Evolutionary conservation across 441 rosid genomes (phyloP), one percentile per base, ranked within the genome.

Genomic region (Pelargonium citronellum): DNA sequence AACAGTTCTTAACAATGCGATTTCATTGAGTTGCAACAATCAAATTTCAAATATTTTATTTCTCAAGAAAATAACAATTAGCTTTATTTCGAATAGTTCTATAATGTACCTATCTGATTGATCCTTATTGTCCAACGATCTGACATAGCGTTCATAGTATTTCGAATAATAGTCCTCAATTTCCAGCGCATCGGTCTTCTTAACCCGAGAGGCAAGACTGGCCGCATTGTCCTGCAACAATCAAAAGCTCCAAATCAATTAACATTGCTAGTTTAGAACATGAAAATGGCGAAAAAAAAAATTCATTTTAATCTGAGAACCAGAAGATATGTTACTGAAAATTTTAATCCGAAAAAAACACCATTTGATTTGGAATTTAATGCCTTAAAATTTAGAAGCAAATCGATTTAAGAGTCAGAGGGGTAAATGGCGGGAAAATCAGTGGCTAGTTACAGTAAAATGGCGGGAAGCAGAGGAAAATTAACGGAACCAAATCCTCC

Each of bases 101-200:
- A 69, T 44, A 20, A 7, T 12, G 63, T 76, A 95, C 99, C 99
- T 83, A 83, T 95, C 99, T 39, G 99, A 98, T 80, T 92, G 96
- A 74, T 92, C 99, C 49, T 94, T 97, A 79, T 92, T 87, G 78
- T 87, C 96, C 77, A 95, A 84, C 71, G 96, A 89, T 83, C 92
- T 77, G 79, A 92, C 95, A 80, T 92, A 92, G 68, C 88, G 90
- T 74, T 95, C 92, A 74, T 92, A 95, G 77, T 92, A 95, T 73
- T 92, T 97, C 74, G 91, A 90, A 79, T 95, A 95, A 80, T 83
- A 95, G 87, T 95, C 88, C 83, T 88, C 93, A 64, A 95, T 91
- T 90, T 95, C 99, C 77, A 87, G 88, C 10, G 97, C 97, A 83
- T 95, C 98, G 5, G 97, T 95, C 86, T 92, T 95, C 82, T 91